Base-by-base conservation (phyloP, 2,329 filamentous ascomycete genomes). In the Arthrobotrys conoides region DNA sequence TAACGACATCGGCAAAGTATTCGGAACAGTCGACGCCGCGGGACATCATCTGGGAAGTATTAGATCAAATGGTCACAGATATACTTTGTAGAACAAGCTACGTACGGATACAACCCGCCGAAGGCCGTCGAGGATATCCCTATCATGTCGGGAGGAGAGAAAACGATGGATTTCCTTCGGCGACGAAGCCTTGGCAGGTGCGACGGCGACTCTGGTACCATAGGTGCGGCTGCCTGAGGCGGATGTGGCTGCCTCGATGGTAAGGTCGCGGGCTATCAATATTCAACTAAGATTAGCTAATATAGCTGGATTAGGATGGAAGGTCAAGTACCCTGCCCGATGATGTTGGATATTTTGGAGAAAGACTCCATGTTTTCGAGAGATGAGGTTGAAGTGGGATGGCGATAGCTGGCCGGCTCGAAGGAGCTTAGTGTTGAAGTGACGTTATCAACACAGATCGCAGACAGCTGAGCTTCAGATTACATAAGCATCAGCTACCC, bases 1-100 rank as follows among this genome's bases (percentile, higher is more conserved):
- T 99, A 84, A 99, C 93, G 70, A 99, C 92, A 24, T 94, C 92
- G n/a, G 95, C 97, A 87, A 99, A 99, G 88, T 95, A 97, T 22
- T 93, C 91, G 1, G 97, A 88, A 73, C 94, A 97, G 81, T 93
- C 91, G 84, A 96, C 93, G 82, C 92, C 90, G 81, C 91, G 90
- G 86, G 97, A 98, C 90, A 97, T 97, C 92, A 98, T 95, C 93
- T 97, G 68, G 53, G n/a, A 9, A 30, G 36, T 22, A 24, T 61
- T 44, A 61, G 33, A 44, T 18, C 16, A 18, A 14, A 20, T 30
- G 12, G 4, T 27, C 3, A 10, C 30, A n/a, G 0, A 5, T 14
- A 57, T 33, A 48, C 1, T 27, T 30, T 51, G 4, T n/a, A 30
- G 14, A n/a, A 44, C 5, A 6, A 9, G 41, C 22, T 38, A 20